A percentile compares a stretch with the other conserved stretches of the same genome.
These are phyloP conservation scores for Bruguiera parviflora DNA, from an alignment of 345 rosid species.

Conservation along the genomic window DNA sequence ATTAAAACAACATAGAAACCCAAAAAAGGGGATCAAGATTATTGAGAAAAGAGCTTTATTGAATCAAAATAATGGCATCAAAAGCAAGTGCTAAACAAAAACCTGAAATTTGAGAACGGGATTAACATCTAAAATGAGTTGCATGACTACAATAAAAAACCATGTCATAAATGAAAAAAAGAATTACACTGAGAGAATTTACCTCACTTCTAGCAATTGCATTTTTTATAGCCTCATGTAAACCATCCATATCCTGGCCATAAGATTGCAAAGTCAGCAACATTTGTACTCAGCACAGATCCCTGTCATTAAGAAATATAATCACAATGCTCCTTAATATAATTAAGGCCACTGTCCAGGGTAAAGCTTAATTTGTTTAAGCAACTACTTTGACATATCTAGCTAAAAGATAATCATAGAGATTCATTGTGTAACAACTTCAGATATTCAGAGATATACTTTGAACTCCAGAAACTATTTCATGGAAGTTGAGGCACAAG, in stretches of 20 bases:
- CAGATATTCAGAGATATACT: not conserved
- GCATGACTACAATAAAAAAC: not conserved
- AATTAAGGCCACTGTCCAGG: conserved; percentile 31
- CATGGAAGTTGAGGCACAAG: not conserved
- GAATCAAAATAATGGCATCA: conserved; percentile 4
- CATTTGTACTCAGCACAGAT: conserved; percentile 52
- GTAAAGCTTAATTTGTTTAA: conserved; percentile 14
- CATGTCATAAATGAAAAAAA: not conserved
- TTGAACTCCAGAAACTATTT: not conserved
- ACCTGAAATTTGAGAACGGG: not conserved
- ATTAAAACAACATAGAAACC: not conserved
- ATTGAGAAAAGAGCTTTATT: not conserved
- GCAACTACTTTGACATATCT: conserved; percentile 8
- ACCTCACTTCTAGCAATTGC: conserved; percentile 64
- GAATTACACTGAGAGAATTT: conserved; percentile 15
- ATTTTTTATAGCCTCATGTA: conserved; percentile 54
- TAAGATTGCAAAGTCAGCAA: conserved; percentile 78
- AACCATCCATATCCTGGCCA: conserved; percentile 72
- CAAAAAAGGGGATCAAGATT: no score
- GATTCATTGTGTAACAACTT: not conserved
- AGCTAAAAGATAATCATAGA: not conserved
- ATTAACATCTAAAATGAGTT: not conserved
- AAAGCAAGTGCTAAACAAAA: not conserved
- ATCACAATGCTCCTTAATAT: conserved; percentile 53
- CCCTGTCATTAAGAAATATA: conserved; percentile 62